Evolutionary conservation across 768 basidiomycete genomes (phyloP), one percentile per base, ranked within the genome.

Genomic region (Trametes cinnabarina): DNA sequence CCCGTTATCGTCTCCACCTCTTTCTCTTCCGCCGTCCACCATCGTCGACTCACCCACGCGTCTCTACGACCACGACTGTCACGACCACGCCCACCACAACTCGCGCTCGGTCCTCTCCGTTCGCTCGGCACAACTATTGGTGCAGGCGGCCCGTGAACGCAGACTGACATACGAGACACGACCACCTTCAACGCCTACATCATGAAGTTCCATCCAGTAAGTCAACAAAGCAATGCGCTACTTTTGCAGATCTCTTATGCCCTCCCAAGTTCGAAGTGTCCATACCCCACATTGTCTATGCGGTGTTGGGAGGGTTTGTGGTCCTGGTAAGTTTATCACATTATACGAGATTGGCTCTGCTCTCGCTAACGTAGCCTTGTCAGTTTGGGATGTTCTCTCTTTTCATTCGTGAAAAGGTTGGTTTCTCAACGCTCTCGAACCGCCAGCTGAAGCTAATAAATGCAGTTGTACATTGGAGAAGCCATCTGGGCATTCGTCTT

Each of bases 361-460:
- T n/a, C n/a, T n/a, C n/a, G n/a, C 42, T 63, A 52, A 46, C 32
- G 35, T 10, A 30, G 48, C 30, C 17, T n/a, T 23, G 42, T 7
- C 58, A 94, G 90, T 97, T 96, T 73, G 92, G 92, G 71, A 94
- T 96, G 92, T 92, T 95, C 75, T 94, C 92, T 3, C 79, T 95
- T 6, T 84, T 98, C 64, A 81, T 98, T 65, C 88, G 94, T 68
- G 93, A 95, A 76, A 85, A 82, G 76, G 89, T 88, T 51, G 41
- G 76, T 70, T n/a, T 23, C 14, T 17, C 12, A 11, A 8, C 8
- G 10, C 2, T n/a, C 12, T 5, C 14, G 9, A 14, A 39, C 26
- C 46, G 3, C 34, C 12, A 34, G 26, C 2, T 48, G 41, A 28
- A 44, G 20, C 58, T 55, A 53, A 61, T 56, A 17, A 6, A 54